Conservation (phyloP, 192 early-diverging fungal genomes). For the Chytriomyces hyalinus region DNA sequence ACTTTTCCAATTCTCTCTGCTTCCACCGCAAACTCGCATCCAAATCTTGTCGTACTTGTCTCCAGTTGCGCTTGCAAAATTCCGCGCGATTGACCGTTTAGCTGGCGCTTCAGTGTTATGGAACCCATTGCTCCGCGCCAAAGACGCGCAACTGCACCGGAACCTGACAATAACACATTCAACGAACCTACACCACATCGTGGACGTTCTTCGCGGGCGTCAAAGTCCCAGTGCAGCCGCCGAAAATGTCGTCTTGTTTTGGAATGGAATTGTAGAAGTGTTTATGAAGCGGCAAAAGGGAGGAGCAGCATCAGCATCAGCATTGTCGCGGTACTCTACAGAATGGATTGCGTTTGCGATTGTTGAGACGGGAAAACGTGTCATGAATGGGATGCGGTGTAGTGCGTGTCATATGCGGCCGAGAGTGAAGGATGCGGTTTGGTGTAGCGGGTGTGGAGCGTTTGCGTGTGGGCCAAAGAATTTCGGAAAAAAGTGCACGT, state of each 20-base stretch:
- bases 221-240: slow-evolving; percentile 1
- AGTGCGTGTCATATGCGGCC: slow-evolving; percentile 6
- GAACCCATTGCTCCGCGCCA: background rate
- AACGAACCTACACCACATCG: background rate
- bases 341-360: slow-evolving; percentile 21
- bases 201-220: slow-evolving; percentile 1
- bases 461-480: slow-evolving; percentile 30
- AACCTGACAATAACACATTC: background rate
- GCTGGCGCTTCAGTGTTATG: slow-evolving; percentile 6
- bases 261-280: background rate
- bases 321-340: background rate
- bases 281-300: background rate
- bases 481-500: slow-evolving; percentile 14
- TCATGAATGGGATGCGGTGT: slow-evolving; percentile 29
- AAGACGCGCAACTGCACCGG: background rate
- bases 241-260: slow-evolving; percentile 5
- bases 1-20: slow-evolving; percentile 1
- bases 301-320: background rate
- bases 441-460: slow-evolving; percentile 17
- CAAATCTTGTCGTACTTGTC: background rate
- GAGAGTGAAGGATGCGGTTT: slow-evolving; percentile 15
- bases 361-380: slow-evolving; percentile 15
- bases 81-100: slow-evolving; percentile 8
- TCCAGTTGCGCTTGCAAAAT: slow-evolving; percentile 5
- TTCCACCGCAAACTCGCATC: slow-evolving; percentile 7